phyloP scores from a whole-genome alignment of 139 green algal species.

The Deuterostichococcus epilithicus region DNA sequence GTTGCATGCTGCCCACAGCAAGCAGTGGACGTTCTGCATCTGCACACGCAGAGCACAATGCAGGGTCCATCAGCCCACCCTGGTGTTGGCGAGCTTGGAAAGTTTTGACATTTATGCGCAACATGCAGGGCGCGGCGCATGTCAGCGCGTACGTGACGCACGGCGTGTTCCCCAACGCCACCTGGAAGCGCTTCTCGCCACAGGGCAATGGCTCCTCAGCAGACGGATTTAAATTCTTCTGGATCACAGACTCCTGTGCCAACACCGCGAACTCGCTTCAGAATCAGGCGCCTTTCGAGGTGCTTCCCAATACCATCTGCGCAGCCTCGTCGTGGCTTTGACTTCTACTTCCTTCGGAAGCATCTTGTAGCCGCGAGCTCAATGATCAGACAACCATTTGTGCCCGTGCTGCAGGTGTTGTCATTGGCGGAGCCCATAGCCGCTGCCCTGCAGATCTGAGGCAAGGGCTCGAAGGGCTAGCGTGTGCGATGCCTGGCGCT shows the following conservation, averaged over 20 bases:
- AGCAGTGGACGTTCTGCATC: too few species aligned
- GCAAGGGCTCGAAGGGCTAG: too few species aligned
- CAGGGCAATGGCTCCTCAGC: slow-evolving; percentile 24
- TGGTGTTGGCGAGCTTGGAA: neutral
- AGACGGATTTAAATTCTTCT: slow-evolving; percentile 87
- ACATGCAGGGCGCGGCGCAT: slow-evolving; percentile 31
- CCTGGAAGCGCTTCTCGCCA: slow-evolving; percentile 69
- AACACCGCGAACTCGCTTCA: slow-evolving; percentile 67
- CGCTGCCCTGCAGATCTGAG: slow-evolving; percentile 85
- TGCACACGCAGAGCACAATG: too few species aligned
- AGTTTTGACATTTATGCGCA: neutral
- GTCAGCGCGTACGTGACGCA: slow-evolving; percentile 97
- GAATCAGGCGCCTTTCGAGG: slow-evolving; percentile 78
- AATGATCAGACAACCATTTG: too few species aligned
- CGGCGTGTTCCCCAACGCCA: slow-evolving; percentile 93
- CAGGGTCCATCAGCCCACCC: neutral
- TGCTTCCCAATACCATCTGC: too few species aligned
- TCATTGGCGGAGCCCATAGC: slow-evolving; percentile 84
- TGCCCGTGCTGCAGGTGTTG: slow-evolving; percentile 29
- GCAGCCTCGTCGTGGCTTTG: too few species aligned
- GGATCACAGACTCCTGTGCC: slow-evolving; percentile 93
- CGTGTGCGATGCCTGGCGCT: too few species aligned
- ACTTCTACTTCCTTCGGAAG: too few species aligned
- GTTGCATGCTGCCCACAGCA: too few species aligned
- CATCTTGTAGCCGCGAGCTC: too few species aligned